Base-by-base conservation (phyloP, 202 grass and related monocot species). In the Panicum virgatum region DNA sequence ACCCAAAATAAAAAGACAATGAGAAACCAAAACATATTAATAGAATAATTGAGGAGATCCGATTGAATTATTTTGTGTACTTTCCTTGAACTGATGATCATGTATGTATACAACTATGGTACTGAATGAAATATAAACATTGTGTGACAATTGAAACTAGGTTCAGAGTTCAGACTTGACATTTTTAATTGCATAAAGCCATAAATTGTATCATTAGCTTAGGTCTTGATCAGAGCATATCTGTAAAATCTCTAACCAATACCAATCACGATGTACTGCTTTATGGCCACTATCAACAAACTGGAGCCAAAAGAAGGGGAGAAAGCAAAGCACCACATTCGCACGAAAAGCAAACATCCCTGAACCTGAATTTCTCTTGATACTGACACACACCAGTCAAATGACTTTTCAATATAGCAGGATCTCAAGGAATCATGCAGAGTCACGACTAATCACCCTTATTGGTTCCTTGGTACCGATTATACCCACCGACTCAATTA, bases 211-310 rank as follows among this genome's bases (percentile, higher is more conserved):
- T 5, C 5, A n/a, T 37, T 26, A 29, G 10, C 34, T 76, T 34
- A 34, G 27, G 27, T 43, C 3, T 53, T 46, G 57, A 36, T 42
- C 62, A 18, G 45, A 52, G 20, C 22, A 19, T 22, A 38, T 12
- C n/a, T 75, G 10, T 47, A 47, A 1, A 75, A 67, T 66, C 15
- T 51, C 20, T 27, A 75, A 20, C 9, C 1, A 50, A 32, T 32
- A 60, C 32, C 2, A n/a, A 50, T 14, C 47, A 39, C 1, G 12
- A 15, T 3, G n/a, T 50, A 48, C 3, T 85, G 12, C 23, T 75
- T 74, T 76, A 42, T 59, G 62, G 71, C 50, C 12, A 76, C 48
- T 45, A 52, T 70, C 19, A 56, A 27, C 44, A 64, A 63, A 78
- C 56, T 26, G 25, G 46, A 46, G 43, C 13, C 19, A 66, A 37